A percentile compares a stretch with the other conserved stretches of the same genome.
These are phyloP conservation scores for Prunella vulgaris DNA, from an alignment of 257 asterid genomes.

Conservation along the genomic window DNA sequence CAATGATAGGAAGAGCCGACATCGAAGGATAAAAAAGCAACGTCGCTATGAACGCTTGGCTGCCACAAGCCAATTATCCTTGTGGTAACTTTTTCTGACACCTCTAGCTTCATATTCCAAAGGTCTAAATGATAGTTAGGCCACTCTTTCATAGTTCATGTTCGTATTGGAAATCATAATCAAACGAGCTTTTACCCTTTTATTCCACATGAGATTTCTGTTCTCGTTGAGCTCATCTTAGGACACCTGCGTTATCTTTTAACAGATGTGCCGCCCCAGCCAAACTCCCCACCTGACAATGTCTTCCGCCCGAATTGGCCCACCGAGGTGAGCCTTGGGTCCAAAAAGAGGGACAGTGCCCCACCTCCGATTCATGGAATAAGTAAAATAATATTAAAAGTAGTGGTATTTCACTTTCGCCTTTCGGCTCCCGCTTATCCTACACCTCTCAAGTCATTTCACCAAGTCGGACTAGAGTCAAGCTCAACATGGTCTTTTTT, in stretches of 20 bases:
- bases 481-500: constrained; percentile 38
- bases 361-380: constrained; percentile 74
- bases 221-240: constrained; percentile 36
- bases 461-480: constrained; percentile 45
- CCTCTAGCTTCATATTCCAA: no score
- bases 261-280: constrained; percentile 61
- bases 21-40: no score
- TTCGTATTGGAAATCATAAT: no score
- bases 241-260: constrained; percentile 47
- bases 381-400: constrained; percentile 84
- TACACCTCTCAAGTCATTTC: constrained; percentile 10
- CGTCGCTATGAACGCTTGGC: no score
- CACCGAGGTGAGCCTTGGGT: constrained; percentile 52
- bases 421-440: not conserved
- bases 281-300: constrained; percentile 56
- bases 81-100: no score
- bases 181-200: no score
- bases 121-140: no score
- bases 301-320: constrained; percentile 56
- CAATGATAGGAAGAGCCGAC: no score
- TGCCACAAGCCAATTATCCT: no score
- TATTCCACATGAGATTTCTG: constrained; percentile 36
- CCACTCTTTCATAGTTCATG: no score
- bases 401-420: constrained; percentile 9
- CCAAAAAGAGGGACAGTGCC: constrained; percentile 63